Conservation (phyloP, 2,329 filamentous ascomycete species). For the Dichotomopilus funicola region DNA sequence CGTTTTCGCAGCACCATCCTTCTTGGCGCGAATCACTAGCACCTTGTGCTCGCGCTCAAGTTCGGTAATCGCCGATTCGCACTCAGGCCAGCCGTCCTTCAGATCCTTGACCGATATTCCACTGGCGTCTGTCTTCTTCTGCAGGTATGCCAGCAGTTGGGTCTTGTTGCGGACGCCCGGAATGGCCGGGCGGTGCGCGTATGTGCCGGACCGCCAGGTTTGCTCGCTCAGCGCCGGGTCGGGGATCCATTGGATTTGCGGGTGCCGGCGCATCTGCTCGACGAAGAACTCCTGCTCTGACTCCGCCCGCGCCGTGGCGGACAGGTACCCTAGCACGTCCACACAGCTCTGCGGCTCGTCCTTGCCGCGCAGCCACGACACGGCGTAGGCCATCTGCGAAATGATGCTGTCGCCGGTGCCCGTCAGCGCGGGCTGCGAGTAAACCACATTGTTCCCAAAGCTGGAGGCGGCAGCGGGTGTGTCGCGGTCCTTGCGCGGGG, state of each 20-base stretch:
- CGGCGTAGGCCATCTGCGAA: conserved; percentile 81
- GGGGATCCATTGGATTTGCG: conserved; percentile 51
- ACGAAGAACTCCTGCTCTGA: conserved; percentile 58
- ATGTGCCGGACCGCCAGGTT: conserved; percentile 63
- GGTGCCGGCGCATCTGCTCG: conserved; percentile 60
- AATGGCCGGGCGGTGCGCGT: conserved; percentile 76
- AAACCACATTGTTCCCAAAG: conserved; percentile 37
- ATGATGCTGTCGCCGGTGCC: conserved; percentile 74
- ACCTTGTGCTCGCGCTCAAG: conserved; percentile 75
- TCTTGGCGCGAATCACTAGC: conserved; percentile 83
- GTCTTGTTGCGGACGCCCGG: conserved; percentile 69
- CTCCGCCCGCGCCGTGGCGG: conserved; percentile 57
- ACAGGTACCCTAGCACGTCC: conserved; percentile 76
- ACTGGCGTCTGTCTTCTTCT: conserved; percentile 71
- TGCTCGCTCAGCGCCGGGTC: conserved; percentile 57
- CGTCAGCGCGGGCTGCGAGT: conserved; percentile 70
- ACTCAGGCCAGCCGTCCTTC: conserved; percentile 91
- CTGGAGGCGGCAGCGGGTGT: conserved; percentile 22
- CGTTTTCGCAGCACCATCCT: conserved; percentile 78
- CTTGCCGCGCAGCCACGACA: conserved; percentile 72
- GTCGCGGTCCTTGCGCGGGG: conserved; percentile 57
- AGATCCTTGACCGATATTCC: conserved; percentile 82
- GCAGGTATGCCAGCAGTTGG: conserved; percentile 73
- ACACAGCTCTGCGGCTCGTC: conserved; percentile 64
- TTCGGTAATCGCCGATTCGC: conserved; percentile 67